A percentile compares a stretch with the other conserved stretches of the same genome.
phyloP scores from a whole-genome alignment of 2,329 filamentous ascomycete species.

The Pleoardoris graminearum region DNA sequence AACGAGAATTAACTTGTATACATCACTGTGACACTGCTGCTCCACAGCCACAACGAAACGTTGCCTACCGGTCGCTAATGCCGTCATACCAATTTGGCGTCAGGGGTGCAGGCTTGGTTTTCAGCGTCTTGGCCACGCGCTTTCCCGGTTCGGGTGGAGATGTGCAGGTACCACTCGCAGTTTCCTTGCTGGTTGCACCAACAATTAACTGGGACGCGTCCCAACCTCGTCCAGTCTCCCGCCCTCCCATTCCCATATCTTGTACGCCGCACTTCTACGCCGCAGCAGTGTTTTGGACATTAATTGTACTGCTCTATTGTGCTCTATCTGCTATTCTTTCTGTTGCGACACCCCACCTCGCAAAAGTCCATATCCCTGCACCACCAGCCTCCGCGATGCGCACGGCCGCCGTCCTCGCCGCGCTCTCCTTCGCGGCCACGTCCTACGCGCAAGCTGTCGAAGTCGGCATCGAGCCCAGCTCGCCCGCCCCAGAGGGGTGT shows the following conservation, averaged over 20 bases:
- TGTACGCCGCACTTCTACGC: not conserved
- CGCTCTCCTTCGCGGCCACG: slow-evolving; percentile 34
- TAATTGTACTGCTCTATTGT: not conserved
- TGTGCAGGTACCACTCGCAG: slow-evolving; percentile 17
- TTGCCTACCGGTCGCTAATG: slow-evolving; percentile 4
- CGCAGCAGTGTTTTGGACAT: not conserved
- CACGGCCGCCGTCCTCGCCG: slow-evolving; percentile 30
- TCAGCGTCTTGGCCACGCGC: not conserved
- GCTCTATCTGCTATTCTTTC: not conserved
- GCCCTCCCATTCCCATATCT: slow-evolving; percentile 6
- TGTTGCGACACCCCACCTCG: not conserved
- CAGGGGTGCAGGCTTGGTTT: slow-evolving; percentile 14
- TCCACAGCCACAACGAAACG: not conserved
- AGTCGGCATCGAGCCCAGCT: slow-evolving; percentile 54
- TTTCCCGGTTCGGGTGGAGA: not conserved
- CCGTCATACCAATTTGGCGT: slow-evolving; percentile 9
- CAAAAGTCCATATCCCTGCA: slow-evolving; percentile 6
- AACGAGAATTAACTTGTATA: too few species aligned
- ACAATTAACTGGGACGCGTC: slow-evolving; percentile 21
- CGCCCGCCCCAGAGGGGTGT: slow-evolving; percentile 59
- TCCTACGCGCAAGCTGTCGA: slow-evolving; percentile 31
- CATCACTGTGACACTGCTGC: too few species aligned
- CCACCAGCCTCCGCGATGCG: slow-evolving; percentile 30
- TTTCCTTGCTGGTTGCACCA: slow-evolving; percentile 22
- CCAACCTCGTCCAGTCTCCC: slow-evolving; percentile 17